These are phyloP conservation scores for Sherardia arvensis DNA, from an alignment of 257 asterid species.

Conservation along the genomic window DNA sequence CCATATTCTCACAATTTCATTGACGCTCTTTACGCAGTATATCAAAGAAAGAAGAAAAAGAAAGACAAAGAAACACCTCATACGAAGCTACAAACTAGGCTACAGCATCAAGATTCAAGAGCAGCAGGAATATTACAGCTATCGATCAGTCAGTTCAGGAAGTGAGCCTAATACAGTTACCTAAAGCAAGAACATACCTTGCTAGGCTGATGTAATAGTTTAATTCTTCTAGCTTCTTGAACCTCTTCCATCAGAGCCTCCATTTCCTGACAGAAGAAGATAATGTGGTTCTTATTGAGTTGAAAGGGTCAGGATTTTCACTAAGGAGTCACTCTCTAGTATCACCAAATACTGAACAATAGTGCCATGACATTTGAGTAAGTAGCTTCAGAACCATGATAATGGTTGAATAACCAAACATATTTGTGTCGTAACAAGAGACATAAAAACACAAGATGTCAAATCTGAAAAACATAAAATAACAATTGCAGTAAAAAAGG, in stretches of 20 bases:
- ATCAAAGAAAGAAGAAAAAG: not conserved
- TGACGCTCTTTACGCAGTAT: not conserved
- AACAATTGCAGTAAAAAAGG: no score
- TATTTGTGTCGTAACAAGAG: not conserved
- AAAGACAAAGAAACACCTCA: not conserved
- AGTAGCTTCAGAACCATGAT: no score
- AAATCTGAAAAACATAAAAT: no score
- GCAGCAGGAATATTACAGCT: not conserved
- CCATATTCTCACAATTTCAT: not conserved
- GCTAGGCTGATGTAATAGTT: constrained; percentile 60
- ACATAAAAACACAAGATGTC: not conserved
- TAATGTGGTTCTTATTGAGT: not conserved
- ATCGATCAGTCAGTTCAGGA: not conserved
- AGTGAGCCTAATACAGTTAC: not conserved
- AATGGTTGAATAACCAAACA: not conserved
- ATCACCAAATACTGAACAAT: not conserved
- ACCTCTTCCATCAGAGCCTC: constrained; percentile 79
- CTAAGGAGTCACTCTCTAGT: not conserved
- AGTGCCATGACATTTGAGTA: not conserved
- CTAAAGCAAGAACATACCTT: constrained; percentile 23
- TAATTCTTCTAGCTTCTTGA: constrained; percentile 89
- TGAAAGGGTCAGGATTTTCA: not conserved
- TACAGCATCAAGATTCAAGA: not conserved
- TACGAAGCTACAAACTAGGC: not conserved
- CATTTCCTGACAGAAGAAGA: constrained; percentile 27